Conservation (phyloP, 805 yeast species). For the Priceomyces haplophilus region DNA sequence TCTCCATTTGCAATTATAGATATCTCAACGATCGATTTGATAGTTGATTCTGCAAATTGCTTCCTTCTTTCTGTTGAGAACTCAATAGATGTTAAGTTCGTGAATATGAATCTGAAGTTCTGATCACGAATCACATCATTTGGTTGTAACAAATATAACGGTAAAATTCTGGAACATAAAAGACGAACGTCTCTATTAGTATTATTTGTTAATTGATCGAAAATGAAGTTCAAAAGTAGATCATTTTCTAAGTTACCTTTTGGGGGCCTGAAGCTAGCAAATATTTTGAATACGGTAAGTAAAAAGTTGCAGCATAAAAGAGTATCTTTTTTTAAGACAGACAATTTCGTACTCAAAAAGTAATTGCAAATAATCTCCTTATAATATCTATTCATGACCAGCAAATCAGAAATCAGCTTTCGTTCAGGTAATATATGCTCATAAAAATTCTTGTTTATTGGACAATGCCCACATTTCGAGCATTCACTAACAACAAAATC, state of each 20-base stretch:
- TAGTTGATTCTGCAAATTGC: slow-evolving; percentile 56
- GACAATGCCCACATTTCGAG: slow-evolving; percentile 32
- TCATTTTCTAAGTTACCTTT: slow-evolving; percentile 14
- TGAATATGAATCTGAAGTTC: slow-evolving; percentile 45
- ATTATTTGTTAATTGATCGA: slow-evolving; percentile 34
- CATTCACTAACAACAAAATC: slow-evolving; percentile 32
- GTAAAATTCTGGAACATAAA: slow-evolving; percentile 50
- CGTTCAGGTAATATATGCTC: slow-evolving; percentile 21
- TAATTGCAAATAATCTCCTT: slow-evolving; percentile 20
- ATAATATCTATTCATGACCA: slow-evolving; percentile 22
- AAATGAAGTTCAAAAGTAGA: slow-evolving; percentile 39
- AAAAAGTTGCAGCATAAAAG: slow-evolving; percentile 42
- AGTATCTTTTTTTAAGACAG: slow-evolving; percentile 15
- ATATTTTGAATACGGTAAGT: slow-evolving; percentile 47
- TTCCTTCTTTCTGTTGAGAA: slow-evolving; percentile 25
- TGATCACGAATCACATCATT: slow-evolving; percentile 35
- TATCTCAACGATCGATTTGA: slow-evolving; percentile 61
- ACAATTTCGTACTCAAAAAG: slow-evolving; percentile 10
- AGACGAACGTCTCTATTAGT: slow-evolving; percentile 55
- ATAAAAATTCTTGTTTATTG: slow-evolving; percentile 22
- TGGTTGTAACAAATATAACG: slow-evolving; percentile 45
- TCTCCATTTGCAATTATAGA: slow-evolving; percentile 65
- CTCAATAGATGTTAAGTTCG: slow-evolving; percentile 40
- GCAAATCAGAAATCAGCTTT: slow-evolving; percentile 18
- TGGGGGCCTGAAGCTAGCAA: slow-evolving; percentile 54